Conservation (phyloP, 805 yeast species). For the Starmera dryadoides region DNA sequence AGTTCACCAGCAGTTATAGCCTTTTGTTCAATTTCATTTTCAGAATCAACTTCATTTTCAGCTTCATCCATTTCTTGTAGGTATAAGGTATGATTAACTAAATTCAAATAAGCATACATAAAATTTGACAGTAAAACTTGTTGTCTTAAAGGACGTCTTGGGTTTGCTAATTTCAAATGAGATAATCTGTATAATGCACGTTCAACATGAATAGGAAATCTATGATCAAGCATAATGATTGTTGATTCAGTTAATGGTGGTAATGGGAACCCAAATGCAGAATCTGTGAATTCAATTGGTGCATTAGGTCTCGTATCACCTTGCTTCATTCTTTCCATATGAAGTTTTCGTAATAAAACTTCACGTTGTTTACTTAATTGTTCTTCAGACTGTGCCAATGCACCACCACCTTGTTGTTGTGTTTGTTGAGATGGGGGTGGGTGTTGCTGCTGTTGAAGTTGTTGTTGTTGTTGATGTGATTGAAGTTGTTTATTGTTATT, state of each 20-base stretch:
- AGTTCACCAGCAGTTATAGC: no score
- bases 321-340: constrained; percentile 27
- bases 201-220: constrained; percentile 93
- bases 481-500: constrained; percentile 2
- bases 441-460: constrained; percentile 1
- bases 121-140: constrained; percentile 91
- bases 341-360: constrained; percentile 16
- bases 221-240: constrained; percentile 69
- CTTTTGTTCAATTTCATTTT: background rate
- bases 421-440: background rate
- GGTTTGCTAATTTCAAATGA: constrained; percentile 90
- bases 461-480: background rate
- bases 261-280: constrained; percentile 82
- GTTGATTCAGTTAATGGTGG: constrained; percentile 78
- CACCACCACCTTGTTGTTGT: no score
- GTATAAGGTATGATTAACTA: constrained; percentile 86
- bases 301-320: constrained; percentile 39
- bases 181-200: constrained; percentile 90
- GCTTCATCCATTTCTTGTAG: constrained; percentile 52
- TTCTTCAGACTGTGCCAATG: constrained; percentile 5
- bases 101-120: constrained; percentile 94
- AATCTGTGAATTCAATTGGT: constrained; percentile 57
- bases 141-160: constrained; percentile 83
- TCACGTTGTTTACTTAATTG: constrained; percentile 16
- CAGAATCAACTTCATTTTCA: constrained; percentile 4